Percentiles rank a stretch among this genome's conserved stretches.
These are phyloP conservation scores for Gentiana macrophylla DNA, from an alignment of 257 asterid species.

Conservation along the genomic window DNA sequence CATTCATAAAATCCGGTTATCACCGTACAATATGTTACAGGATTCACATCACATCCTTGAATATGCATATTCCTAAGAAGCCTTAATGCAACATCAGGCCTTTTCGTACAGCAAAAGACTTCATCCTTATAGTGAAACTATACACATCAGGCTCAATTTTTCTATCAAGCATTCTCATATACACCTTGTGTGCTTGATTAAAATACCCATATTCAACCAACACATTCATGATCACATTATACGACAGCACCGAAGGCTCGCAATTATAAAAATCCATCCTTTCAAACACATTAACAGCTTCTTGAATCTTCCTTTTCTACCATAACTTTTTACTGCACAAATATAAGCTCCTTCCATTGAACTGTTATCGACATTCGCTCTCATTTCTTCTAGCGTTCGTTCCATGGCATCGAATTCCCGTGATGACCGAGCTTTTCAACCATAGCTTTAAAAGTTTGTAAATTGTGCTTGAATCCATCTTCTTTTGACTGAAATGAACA, in stretches of 20 bases:
- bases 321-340: constrained; percentile 64
- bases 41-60: constrained; percentile 64
- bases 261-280: constrained; percentile 91
- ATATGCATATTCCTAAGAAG: constrained; percentile 74
- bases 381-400: constrained; percentile 47
- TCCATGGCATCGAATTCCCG: constrained; percentile 88
- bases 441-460: constrained; percentile 62
- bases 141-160: constrained; percentile 67
- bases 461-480: constrained; percentile 59
- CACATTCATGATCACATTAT: constrained; percentile 71
- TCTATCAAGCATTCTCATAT: constrained; percentile 74
- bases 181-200: constrained; percentile 79
- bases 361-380: constrained; percentile 37
- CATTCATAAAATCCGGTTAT: constrained; percentile 69
- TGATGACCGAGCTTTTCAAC: constrained; percentile 62
- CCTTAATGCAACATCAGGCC: constrained; percentile 80
- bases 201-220: constrained; percentile 66
- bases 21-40: constrained; percentile 71
- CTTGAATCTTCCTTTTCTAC: constrained; percentile 60
- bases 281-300: constrained; percentile 75
- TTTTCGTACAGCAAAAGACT: constrained; percentile 65
- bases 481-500: constrained; percentile 67
- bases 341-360: constrained; percentile 71
- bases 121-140: constrained; percentile 73
- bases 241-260: constrained; percentile 52